Conservation (phyloP, 352 stramenopile species). For the Pythium rhizo-oryzae region DNA sequence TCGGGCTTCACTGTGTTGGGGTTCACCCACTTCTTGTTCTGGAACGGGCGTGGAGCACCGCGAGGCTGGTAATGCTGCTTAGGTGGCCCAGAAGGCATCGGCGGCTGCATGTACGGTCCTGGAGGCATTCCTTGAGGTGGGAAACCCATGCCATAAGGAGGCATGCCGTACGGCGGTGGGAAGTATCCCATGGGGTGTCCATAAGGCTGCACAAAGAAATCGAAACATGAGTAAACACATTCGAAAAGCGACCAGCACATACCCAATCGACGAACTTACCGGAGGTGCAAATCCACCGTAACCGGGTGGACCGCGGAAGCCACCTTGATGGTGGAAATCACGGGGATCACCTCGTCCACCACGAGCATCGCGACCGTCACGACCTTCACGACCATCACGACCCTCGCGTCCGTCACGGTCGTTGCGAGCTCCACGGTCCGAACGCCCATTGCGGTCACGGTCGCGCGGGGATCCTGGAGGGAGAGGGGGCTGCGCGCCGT, state of each 20-base stretch:
- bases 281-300: slow-evolving; percentile 60
- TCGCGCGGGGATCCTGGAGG: slow-evolving; percentile 32
- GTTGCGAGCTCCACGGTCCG: slow-evolving; percentile 27
- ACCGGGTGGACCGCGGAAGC: slow-evolving; percentile 63
- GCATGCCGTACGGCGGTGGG: slow-evolving; percentile 69
- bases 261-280: slow-evolving; percentile 36
- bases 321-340: slow-evolving; percentile 41
- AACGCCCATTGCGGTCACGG: slow-evolving; percentile 25
- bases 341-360: slow-evolving; percentile 16
- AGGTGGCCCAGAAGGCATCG: slow-evolving; percentile 27
- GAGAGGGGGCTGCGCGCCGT: slow-evolving; percentile 29
- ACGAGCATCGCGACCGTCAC: slow-evolving; percentile 28
- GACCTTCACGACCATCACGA: slow-evolving; percentile 24
- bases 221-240: slow-evolving; percentile 16
- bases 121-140: slow-evolving; percentile 56
- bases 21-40: slow-evolving; percentile 88
- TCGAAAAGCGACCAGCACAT: not conserved
- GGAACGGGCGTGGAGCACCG: slow-evolving; percentile 60
- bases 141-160: slow-evolving; percentile 77
- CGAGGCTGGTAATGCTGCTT: slow-evolving; percentile 34
- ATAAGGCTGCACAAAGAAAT: slow-evolving; percentile 43
- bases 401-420: slow-evolving; percentile 18
- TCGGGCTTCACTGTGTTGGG: slow-evolving; percentile 69
- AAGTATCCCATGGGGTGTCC: slow-evolving; percentile 73
- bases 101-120: slow-evolving; percentile 29